Percentiles rank a stretch among this genome's conserved stretches.
phyloP scores from a whole-genome alignment of 192 early-diverging fungal genomes.

The Umbelopsis isabellina region DNA sequence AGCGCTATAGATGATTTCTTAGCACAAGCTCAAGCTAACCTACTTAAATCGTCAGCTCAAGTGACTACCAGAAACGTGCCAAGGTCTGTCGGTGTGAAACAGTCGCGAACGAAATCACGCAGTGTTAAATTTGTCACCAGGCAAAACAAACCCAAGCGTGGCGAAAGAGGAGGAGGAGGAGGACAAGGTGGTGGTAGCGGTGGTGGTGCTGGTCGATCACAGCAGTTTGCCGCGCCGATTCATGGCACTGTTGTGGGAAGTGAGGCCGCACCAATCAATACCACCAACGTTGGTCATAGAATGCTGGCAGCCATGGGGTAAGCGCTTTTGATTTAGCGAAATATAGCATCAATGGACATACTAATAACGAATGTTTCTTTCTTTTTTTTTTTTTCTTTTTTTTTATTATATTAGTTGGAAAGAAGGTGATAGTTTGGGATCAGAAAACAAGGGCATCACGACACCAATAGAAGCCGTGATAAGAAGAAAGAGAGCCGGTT shows the following conservation, averaged over 20 bases:
- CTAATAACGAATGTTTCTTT: not conserved
- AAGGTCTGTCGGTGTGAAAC: not conserved
- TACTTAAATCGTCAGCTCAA: not conserved
- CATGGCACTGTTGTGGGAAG: conserved; percentile 64
- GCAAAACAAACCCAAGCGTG: not conserved
- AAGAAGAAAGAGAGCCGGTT: conserved; percentile 45
- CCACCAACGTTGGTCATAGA: conserved; percentile 65
- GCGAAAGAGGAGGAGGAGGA: too few relatives aligned
- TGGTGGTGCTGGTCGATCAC: not conserved
- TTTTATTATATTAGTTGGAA: conserved; percentile 52
- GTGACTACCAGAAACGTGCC: not conserved
- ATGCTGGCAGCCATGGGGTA: conserved; percentile 75
- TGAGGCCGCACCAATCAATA: conserved; percentile 54
- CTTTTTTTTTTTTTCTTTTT: too few relatives aligned
- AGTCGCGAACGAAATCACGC: too few relatives aligned
- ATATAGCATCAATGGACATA: not conserved
- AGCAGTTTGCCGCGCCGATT: conserved; percentile 15
- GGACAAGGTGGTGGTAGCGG: too few relatives aligned
- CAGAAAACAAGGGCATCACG: conserved; percentile 49
- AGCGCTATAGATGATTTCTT: not conserved
- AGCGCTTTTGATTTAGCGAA: not conserved
- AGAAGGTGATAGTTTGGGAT: conserved; percentile 50
- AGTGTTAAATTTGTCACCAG: not conserved
- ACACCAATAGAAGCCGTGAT: conserved; percentile 56
- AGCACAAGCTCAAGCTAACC: not conserved